phyloP scores from a whole-genome alignment of 169 alveolate genomes.

The Cystoisospora suis region DNA sequence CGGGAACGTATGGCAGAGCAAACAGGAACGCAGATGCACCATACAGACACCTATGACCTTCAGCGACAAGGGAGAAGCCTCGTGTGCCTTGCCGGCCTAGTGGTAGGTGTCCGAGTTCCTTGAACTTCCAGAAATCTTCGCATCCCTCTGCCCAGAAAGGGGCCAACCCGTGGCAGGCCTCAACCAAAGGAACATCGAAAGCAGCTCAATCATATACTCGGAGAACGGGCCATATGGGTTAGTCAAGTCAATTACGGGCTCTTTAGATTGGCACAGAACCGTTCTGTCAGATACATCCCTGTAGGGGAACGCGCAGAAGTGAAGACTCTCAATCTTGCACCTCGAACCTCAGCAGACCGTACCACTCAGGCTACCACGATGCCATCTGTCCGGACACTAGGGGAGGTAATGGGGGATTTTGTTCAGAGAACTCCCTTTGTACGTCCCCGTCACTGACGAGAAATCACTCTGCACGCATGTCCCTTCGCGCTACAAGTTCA shows the following conservation, averaged over 20 bases:
- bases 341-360: not conserved
- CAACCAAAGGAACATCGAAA: conserved; percentile 1
- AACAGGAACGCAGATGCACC: not conserved
- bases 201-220: not conserved
- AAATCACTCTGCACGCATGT: too few species aligned
- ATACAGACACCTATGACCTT: too few species aligned
- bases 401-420: conserved; percentile 31
- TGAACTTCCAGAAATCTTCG: not conserved
- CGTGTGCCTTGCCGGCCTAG: not conserved
- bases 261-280: not conserved
- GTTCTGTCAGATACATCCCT: not conserved
- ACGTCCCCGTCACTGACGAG: not conserved
- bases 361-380: not conserved
- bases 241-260: not conserved
- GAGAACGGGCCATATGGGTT: conserved; percentile 25
- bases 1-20: not conserved
- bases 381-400: conserved; percentile 6
- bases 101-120: not conserved
- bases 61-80: not conserved
- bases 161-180: conserved; percentile 34
- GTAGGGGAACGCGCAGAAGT: not conserved
- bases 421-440: not conserved
- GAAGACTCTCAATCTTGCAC: not conserved
- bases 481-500: too few species aligned
- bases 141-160: not conserved